A percentile compares a stretch with the other conserved stretches of the same genome.
Conservation (phyloP, 2,329 filamentous ascomycete genomes). For the Paracorniculantispora psalliotae region DNA sequence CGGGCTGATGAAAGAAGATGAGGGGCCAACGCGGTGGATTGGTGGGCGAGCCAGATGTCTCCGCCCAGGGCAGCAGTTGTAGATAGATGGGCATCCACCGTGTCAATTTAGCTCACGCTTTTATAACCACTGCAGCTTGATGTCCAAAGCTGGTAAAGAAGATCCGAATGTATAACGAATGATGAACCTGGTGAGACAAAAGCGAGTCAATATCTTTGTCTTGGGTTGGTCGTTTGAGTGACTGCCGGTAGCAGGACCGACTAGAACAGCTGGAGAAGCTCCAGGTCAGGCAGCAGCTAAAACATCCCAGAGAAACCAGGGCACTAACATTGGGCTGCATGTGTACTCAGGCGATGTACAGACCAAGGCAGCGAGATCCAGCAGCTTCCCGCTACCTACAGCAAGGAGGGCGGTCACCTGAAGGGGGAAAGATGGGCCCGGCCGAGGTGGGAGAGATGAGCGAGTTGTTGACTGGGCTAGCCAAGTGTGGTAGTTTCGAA, state of each 20-base stretch:
- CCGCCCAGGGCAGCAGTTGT: conserved; percentile 10
- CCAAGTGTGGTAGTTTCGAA: neutral
- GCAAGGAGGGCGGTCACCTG: conserved; percentile 2
- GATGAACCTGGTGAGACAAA: neutral
- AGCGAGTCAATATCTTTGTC: neutral
- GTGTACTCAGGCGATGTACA: neutral
- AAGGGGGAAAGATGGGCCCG: conserved; percentile 7
- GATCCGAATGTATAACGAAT: neutral
- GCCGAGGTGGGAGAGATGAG: neutral
- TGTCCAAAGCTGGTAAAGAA: neutral
- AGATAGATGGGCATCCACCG: conserved; percentile 1
- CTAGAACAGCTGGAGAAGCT: neutral
- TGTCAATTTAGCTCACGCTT: neutral
- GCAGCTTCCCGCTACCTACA: neutral
- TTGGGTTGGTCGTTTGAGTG: neutral
- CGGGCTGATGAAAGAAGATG: conserved; percentile 1
- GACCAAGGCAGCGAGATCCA: neutral
- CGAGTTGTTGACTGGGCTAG: neutral
- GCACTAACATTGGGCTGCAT: conserved; percentile 1
- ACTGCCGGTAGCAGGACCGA: neutral
- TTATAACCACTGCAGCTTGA: neutral
- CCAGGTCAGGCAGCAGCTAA: neutral
- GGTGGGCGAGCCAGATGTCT: conserved; percentile 8
- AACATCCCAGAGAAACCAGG: neutral
- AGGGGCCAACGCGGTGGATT: conserved; percentile 8